These are phyloP conservation scores for Harringtonia aguacate DNA, from an alignment of 2,329 filamentous ascomycete species.

Conservation along the genomic window DNA sequence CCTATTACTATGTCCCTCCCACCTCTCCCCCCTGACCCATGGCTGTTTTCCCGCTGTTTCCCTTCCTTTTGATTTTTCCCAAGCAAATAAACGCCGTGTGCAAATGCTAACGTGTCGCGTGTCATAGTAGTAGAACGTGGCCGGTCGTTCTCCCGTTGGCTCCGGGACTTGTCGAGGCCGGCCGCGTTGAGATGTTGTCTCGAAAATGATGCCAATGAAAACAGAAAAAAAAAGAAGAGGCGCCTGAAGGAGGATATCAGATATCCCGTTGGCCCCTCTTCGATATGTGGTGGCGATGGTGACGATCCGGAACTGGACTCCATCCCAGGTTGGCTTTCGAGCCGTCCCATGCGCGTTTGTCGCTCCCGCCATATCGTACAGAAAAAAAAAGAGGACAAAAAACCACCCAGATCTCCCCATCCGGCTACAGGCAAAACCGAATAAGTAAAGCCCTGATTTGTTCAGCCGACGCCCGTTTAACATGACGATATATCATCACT, in stretches of 20 bases:
- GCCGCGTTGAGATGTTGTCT: background rate
- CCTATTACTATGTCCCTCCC: background rate
- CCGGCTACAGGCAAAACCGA: background rate
- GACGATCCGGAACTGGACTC: too few species aligned
- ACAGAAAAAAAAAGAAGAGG: background rate
- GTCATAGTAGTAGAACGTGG: background rate
- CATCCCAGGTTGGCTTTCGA: too few species aligned
- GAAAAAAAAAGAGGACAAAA: background rate
- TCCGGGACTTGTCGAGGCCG: background rate
- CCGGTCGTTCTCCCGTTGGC: background rate
- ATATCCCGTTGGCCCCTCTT: too few species aligned
- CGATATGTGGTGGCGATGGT: too few species aligned
- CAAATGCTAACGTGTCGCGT: background rate
- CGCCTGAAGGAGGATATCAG: too few species aligned
- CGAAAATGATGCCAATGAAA: background rate
- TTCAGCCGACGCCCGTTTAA: background rate
- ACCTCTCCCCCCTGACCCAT: too few species aligned
- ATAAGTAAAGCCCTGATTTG: too few species aligned
- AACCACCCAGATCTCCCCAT: too few species aligned
- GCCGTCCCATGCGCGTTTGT: too few species aligned
- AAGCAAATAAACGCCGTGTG: background rate
- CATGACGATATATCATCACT: constrained; percentile 1
- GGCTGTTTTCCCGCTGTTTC: background rate
- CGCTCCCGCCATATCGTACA: too few species aligned
- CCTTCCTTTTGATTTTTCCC: background rate